A percentile compares a stretch with the other conserved stretches of the same genome.
Conservation (phyloP, 495 filamentous ascomycete species). For the Aspergillus cavernicola region DNA sequence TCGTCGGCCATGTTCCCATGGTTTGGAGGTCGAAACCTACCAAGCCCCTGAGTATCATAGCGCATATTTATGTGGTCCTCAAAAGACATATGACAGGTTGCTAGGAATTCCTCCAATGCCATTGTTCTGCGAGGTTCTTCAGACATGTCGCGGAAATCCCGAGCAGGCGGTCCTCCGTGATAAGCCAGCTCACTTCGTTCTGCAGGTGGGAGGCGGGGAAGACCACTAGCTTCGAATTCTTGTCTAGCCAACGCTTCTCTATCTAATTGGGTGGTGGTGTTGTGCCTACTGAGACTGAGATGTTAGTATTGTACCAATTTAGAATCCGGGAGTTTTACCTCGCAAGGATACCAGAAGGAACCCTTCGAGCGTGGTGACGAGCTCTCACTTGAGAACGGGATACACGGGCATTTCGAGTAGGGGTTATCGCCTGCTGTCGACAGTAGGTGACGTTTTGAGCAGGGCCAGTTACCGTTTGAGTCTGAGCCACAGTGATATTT, state of each 20-base stretch:
- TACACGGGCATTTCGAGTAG: neutral
- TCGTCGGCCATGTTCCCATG: neutral
- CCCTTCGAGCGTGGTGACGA: neutral
- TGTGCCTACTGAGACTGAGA: neutral
- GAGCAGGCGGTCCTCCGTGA: neutral
- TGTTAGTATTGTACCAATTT: neutral
- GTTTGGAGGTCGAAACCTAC: neutral
- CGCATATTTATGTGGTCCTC: slow-evolving; percentile 5
- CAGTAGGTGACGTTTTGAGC: too few species aligned
- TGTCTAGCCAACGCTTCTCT: too few species aligned
- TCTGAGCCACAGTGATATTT: too few species aligned
- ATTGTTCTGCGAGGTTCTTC: neutral
- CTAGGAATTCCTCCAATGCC: slow-evolving; percentile 5
- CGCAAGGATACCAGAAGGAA: neutral
- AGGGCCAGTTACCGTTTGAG: too few species aligned
- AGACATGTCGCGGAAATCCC: neutral
- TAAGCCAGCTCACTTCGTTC: slow-evolving; percentile 1
- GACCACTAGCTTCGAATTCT: neutral
- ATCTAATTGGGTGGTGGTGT: neutral
- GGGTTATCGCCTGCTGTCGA: neutral
- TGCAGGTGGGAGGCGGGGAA: neutral
- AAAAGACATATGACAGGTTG: neutral
- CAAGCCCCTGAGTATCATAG: too few species aligned
- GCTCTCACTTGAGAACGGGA: neutral
- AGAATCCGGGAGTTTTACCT: neutral